These are phyloP conservation scores for Pythium brachiatum DNA, from an alignment of 352 stramenopile species.

Conservation along the genomic window DNA sequence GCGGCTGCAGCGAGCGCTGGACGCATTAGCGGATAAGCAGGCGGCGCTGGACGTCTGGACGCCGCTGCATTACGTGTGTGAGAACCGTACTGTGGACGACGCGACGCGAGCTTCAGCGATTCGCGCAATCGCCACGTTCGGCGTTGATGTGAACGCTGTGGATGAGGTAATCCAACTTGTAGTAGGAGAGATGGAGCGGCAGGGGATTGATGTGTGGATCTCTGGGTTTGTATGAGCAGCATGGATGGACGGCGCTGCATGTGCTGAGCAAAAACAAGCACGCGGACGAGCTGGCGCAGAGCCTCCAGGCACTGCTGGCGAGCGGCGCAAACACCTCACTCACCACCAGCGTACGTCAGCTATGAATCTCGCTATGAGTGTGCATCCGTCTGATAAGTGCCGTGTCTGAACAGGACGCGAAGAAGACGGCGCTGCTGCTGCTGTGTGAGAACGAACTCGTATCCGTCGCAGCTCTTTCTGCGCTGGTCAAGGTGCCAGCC, in stretches of 20 bases:
- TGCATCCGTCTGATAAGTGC: neutral
- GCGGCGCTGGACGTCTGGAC: constrained; percentile 68
- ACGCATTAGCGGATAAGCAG: constrained; percentile 5
- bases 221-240: constrained; percentile 26
- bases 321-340: constrained; percentile 15
- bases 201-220: neutral
- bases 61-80: constrained; percentile 69
- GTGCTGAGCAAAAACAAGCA: constrained; percentile 45
- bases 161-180: constrained; percentile 49
- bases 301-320: constrained; percentile 20
- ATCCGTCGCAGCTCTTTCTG: constrained; percentile 30
- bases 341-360: constrained; percentile 21
- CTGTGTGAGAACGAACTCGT: constrained; percentile 67
- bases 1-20: constrained; percentile 37
- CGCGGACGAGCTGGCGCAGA: constrained; percentile 9
- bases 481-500: constrained; percentile 40
- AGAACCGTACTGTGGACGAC: constrained; percentile 54
- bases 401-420: constrained; percentile 16
- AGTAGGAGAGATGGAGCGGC: neutral
- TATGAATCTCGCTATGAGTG: neutral
- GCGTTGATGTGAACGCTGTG: constrained; percentile 49
- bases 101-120: constrained; percentile 37
- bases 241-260: constrained; percentile 70
- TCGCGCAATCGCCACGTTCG: constrained; percentile 32
- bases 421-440: constrained; percentile 30